Evolutionary conservation across 164 flowering plant genomes (phyloP), one percentile per base, ranked within the genome.

Genomic region (Paratinospora sagittata): DNA sequence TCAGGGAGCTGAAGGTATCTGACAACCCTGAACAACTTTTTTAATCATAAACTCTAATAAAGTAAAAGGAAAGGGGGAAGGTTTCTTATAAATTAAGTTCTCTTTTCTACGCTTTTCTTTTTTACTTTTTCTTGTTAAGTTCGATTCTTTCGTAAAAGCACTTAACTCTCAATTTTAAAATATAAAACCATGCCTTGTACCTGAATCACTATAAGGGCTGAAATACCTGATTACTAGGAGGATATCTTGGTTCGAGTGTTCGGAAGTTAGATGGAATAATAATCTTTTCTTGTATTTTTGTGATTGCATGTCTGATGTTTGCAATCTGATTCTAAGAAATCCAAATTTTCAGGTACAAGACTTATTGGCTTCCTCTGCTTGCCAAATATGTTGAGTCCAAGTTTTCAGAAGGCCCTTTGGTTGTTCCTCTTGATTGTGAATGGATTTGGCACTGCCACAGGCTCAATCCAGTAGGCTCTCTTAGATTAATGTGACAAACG

Each of bases 371-470:
- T 75, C 99, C 99, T 7, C 77, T 95, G 84, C 89, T 95, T 65
- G 94, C 92, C 30, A 95, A 87, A 78, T 84, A 88, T 79, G 74
- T 81, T 8, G 81, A 86, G 69, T 82, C 83, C 62, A 80, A 60
- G 14, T 43, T 80, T 74, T 70, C 68, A 33, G 84, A 86, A 76
- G 88, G 88, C 58, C 89, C 87, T 49, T 73, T 95, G 78, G 96
- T 95, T 79, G 92, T 89, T 73, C 98, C 99, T 70, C 87, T 95
- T 78, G 99, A 95, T 69, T 92, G 97, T 81, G 98, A 95, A 83
- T 95, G 99, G 99, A 66, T 95, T 70, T 95, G 99, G 98, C 99
- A 95, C 66, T 95, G 97, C 72, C 98, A 95, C 83, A 85, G 98
- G 79, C 98, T 95, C 27, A 92, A 95, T 77, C 99, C 99, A 27